Percentiles rank a stretch among this genome's conserved stretches.
Conservation (phyloP, 768 basidiomycete species). For the Trametes elegans region DNA sequence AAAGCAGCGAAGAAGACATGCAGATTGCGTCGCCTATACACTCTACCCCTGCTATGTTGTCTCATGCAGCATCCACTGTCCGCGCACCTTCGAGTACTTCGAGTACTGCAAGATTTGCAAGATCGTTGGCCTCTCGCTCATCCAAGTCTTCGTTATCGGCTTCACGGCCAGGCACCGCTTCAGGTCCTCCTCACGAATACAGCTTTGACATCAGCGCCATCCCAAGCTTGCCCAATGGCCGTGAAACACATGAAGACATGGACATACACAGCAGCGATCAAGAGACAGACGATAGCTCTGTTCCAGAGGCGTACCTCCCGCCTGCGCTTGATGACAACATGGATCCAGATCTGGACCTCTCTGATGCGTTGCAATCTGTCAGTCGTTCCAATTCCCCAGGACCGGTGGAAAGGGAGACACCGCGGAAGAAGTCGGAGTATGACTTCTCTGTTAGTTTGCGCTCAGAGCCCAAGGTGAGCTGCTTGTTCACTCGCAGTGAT, state of each 20-base stretch:
- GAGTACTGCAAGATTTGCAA: conserved; percentile 49
- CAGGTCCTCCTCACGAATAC: conserved; percentile 9
- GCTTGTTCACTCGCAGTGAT: not conserved
- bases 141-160: conserved; percentile 36
- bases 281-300: conserved; percentile 23
- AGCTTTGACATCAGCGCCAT: conserved; percentile 37
- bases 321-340: conserved; percentile 15
- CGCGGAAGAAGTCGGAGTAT: conserved; percentile 28
- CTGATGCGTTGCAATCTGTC: conserved; percentile 30
- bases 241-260: conserved; percentile 14
- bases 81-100: conserved; percentile 51
- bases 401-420: conserved; percentile 13
- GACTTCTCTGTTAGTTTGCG: conserved; percentile 34
- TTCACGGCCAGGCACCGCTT: conserved; percentile 19
- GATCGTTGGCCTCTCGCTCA: conserved; percentile 49
- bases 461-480: conserved; percentile 31
- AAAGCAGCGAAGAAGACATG: conserved; percentile 38
- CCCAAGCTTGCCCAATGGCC: conserved; percentile 24
- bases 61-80: conserved; percentile 49
- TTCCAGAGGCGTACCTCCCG: conserved; percentile 26
- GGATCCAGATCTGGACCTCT: conserved; percentile 26
- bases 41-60: conserved; percentile 52
- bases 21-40: conserved; percentile 58
- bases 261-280: conserved; percentile 29
- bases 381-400: conserved; percentile 28